Percentiles rank a stretch among this genome's conserved stretches.
phyloP scores from a whole-genome alignment of 495 filamentous ascomycete species.

The Trichoderma gamsii region DNA sequence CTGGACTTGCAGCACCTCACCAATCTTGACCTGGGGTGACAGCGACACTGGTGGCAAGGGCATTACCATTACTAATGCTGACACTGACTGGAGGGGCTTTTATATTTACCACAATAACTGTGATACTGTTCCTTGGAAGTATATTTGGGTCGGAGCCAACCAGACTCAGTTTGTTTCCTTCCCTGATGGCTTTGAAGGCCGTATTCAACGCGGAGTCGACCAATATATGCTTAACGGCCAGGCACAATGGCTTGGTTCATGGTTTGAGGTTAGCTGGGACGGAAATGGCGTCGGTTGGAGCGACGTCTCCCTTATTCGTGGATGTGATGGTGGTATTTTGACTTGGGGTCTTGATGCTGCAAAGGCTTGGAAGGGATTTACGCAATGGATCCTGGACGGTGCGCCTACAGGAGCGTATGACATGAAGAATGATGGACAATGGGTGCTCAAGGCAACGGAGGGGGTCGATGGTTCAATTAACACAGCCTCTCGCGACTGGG shows the following conservation, averaged over 20 bases:
- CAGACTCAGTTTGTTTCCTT: conserved; percentile 22
- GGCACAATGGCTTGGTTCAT: conserved; percentile 22
- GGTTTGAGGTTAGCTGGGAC: conserved; percentile 28
- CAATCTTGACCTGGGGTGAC: conserved; percentile 21
- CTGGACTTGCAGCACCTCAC: conserved; percentile 13
- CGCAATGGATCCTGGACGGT: conserved; percentile 17
- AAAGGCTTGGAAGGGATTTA: conserved; percentile 19
- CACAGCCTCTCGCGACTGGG: conserved; percentile 17
- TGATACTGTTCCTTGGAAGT: conserved; percentile 24
- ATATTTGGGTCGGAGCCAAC: conserved; percentile 21
- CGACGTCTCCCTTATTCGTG: conserved; percentile 26
- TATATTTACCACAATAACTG: conserved; percentile 27
- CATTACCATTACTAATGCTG: conserved; percentile 21
- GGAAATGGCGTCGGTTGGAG: conserved; percentile 29
- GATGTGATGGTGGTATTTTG: conserved; percentile 24
- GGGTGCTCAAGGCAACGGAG: conserved; percentile 23
- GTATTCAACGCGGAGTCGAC: conserved; percentile 24
- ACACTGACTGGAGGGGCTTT: conserved; percentile 20
- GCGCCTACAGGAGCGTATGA: conserved; percentile 16
- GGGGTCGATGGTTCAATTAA: conserved; percentile 15
- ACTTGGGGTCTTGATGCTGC: conserved; percentile 16
- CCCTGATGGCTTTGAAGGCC: conserved; percentile 23
- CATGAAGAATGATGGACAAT: conserved; percentile 18
- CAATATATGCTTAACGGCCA: conserved; percentile 20
- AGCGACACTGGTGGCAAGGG: conserved; percentile 21